A percentile compares a stretch with the other conserved stretches of the same genome.
These are phyloP conservation scores for Schizothecium vesticola DNA, from an alignment of 495 filamentous ascomycete genomes.

Conservation along the genomic window DNA sequence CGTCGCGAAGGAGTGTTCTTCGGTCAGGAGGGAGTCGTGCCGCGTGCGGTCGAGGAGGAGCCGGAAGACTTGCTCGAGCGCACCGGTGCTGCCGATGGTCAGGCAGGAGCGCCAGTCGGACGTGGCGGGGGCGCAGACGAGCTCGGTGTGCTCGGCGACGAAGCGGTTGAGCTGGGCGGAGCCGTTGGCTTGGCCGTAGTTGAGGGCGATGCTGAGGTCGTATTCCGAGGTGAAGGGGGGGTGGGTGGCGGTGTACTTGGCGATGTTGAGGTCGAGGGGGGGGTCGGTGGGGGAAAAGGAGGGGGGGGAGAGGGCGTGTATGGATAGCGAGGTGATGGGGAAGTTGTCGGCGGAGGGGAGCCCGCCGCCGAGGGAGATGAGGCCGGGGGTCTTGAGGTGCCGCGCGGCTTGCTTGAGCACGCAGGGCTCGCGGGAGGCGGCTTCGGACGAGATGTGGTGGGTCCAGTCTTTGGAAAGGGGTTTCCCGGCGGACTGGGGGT, in stretches of 20 bases:
- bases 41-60: slow-evolving; percentile 65
- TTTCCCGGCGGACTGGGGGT: slow-evolving; percentile 48
- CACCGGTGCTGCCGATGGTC: slow-evolving; percentile 71
- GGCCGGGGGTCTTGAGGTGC: slow-evolving; percentile 63
- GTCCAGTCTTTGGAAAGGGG: slow-evolving; percentile 81
- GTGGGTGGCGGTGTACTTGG: slow-evolving; percentile 74
- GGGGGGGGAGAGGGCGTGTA: slow-evolving; percentile 39
- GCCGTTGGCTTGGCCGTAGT: slow-evolving; percentile 84
- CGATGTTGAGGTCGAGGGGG: slow-evolving; percentile 55
- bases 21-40: slow-evolving; percentile 68
- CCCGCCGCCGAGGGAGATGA: slow-evolving; percentile 87
- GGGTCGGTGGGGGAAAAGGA: slow-evolving; percentile 55
- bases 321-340: slow-evolving; percentile 47
- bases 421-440: slow-evolving; percentile 51
- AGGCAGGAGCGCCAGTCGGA: slow-evolving; percentile 75
- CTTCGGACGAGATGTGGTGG: slow-evolving; percentile 55
- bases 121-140: slow-evolving; percentile 70
- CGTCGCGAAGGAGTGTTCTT: slow-evolving; percentile 81
- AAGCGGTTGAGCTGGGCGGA: slow-evolving; percentile 82
- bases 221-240: slow-evolving; percentile 31
- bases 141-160: slow-evolving; percentile 88
- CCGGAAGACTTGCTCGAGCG: slow-evolving; percentile 69
- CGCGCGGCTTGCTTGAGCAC: slow-evolving; percentile 71
- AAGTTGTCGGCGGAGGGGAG: slow-evolving; percentile 87
- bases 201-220: slow-evolving; percentile 77